A percentile compares a stretch with the other conserved stretches of the same genome.
Evolutionary conservation across 164 flowering plant genomes (phyloP).

Genomic region (Euptelea pleiosperma): DNA sequence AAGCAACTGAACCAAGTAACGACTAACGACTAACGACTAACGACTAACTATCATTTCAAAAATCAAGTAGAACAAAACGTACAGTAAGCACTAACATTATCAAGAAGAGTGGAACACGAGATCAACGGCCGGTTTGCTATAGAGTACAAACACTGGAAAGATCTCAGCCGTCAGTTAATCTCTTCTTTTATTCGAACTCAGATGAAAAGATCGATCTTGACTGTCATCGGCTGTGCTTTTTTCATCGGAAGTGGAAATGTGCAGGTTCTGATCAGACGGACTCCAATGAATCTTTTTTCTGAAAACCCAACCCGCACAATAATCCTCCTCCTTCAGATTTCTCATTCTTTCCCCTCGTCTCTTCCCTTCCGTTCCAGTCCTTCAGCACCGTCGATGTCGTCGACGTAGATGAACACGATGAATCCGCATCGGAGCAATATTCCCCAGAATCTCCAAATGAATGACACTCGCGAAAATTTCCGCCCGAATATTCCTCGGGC

Average conservation of each 20-base stretch:
- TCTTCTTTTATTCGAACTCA: not conserved
- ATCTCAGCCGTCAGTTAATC: slow-evolving; percentile 8
- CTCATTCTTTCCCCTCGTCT: slow-evolving; percentile 27
- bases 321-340: slow-evolving; percentile 32
- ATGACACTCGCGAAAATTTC: slow-evolving; percentile 13
- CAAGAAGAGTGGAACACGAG: no score
- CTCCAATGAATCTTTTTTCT: slow-evolving; percentile 43
- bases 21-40: no score
- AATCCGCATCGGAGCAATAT: slow-evolving; percentile 28
- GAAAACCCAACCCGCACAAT: slow-evolving; percentile 56
- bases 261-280: slow-evolving; percentile 48
- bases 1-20: not conserved
- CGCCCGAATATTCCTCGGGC: slow-evolving; percentile 9
- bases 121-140: not conserved
- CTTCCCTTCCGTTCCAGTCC: slow-evolving; percentile 50
- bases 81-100: no score
- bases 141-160: slow-evolving; percentile 3
- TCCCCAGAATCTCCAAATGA: slow-evolving; percentile 22
- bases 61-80: no score
- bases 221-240: slow-evolving; percentile 10
- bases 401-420: slow-evolving; percentile 51
- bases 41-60: no score
- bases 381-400: slow-evolving; percentile 41
- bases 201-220: slow-evolving; percentile 11
- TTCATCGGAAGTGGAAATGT: slow-evolving; percentile 35